Evolutionary conservation across 352 stramenopile species (phyloP).

Genomic region (Pythium brassicae): DNA sequence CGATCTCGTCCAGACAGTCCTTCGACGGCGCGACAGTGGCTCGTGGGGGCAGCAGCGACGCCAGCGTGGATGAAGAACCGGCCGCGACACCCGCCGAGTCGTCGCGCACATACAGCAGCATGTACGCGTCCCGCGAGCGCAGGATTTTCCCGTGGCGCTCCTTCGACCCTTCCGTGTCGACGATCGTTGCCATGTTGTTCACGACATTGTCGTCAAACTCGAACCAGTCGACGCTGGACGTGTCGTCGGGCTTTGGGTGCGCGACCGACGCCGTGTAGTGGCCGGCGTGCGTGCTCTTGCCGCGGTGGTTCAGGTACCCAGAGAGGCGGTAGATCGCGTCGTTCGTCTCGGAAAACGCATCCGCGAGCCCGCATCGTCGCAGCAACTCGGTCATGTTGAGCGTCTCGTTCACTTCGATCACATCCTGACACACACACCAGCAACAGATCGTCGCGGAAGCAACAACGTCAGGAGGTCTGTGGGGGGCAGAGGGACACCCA

Average conservation of each 20-base stretch:
- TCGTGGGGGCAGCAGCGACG: no score
- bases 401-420: conserved; percentile 79
- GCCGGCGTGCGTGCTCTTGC: conserved; percentile 74
- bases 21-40: conserved; percentile 18
- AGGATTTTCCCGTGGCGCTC: conserved; percentile 53
- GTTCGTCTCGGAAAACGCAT: conserved; percentile 26
- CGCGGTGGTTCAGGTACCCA: conserved; percentile 79
- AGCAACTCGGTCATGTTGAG: conserved; percentile 75
- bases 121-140: conserved; percentile 80
- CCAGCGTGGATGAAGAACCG: neutral
- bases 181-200: conserved; percentile 34
- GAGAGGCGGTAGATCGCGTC: conserved; percentile 69
- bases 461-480: neutral
- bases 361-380: conserved; percentile 30
- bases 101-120: conserved; percentile 76
- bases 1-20: conserved; percentile 39
- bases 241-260: conserved; percentile 28
- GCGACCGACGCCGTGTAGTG: conserved; percentile 85
- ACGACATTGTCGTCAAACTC: conserved; percentile 83
- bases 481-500: neutral
- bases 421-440: conserved; percentile 40
- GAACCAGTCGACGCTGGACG: conserved; percentile 48
- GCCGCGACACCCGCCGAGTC: conserved; percentile 8
- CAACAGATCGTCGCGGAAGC: no score
- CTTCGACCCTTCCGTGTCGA: conserved; percentile 34